Evolutionary conservation across 805 yeast genomes (phyloP), one percentile per base, ranked within the genome.

Genomic region (Cyberlindnera petersonii): DNA sequence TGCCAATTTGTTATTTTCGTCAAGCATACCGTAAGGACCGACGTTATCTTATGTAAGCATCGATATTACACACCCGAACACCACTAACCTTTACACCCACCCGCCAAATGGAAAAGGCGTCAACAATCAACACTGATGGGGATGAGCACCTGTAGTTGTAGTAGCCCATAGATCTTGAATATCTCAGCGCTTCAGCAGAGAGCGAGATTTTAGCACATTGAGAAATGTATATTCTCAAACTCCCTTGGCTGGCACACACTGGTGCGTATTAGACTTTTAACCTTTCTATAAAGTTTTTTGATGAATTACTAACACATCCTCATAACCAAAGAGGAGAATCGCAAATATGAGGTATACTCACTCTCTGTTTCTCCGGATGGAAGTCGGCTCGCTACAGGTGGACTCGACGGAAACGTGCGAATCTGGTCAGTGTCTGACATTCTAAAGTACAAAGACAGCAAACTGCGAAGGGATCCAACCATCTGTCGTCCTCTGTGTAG

Each of bases 381-480:
- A 1, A 60, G 78, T 33, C 66, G 96, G 40, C 59, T 91, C 19
- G 98, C 97, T 1, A 82, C 97, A 1, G 98, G 98, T 14, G 98
- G 98, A 1, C 63, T 84, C 27, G 91, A 91, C 63, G 96, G 98
- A 1, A 87, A 86, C 50, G 87, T 93, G 31, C 75, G 91, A 46
- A 83, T 91, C 32, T 91, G 98, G 98, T 79, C 82, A 10, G 65
- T 78, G 7, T 72, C 68, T 5, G 74, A 82, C 9, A 68, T 83
- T 8, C 50, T 64, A 10, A 63, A 68, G 29, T 77, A 37, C 39
- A 40, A 30, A 19, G 38, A 48, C 28, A 48, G 46, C 5, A 55
- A 50, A 2, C 56, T 54, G 2, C 27, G 43, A 8, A 52, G 52
- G 11, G 69, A 66, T 31, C 37, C 43, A 11, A 53, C 52, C 4